These are phyloP conservation scores for Cryptosporidium canis DNA, from an alignment of 169 alveolate species.

Conservation along the genomic window DNA sequence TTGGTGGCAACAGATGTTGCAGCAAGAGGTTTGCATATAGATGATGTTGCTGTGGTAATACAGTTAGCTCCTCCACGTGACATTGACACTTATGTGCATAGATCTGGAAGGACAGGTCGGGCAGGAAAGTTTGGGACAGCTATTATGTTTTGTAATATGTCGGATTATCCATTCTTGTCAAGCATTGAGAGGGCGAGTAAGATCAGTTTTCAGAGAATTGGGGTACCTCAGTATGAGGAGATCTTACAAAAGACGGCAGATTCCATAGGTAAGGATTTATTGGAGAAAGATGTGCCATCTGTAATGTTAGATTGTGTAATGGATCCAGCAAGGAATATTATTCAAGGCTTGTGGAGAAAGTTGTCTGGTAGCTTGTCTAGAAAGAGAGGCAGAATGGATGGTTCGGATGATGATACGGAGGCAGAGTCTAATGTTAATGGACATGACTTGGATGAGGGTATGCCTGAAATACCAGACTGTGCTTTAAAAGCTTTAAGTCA, in stretches of 20 bases:
- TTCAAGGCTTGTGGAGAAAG: conserved; percentile 35
- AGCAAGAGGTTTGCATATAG: conserved; percentile 91
- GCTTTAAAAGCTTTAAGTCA: conserved; percentile 33
- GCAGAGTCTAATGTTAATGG: conserved; percentile 25
- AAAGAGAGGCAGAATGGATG: conserved; percentile 1
- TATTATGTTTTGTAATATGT: conserved; percentile 66
- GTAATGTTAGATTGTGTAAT: conserved; percentile 15
- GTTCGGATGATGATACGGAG: conserved; percentile 21
- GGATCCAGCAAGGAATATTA: conserved; percentile 41
- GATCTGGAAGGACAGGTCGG: conserved; percentile 91
- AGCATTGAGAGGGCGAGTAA: conserved; percentile 67
- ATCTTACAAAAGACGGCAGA: conserved; percentile 56
- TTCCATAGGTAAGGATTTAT: conserved; percentile 32
- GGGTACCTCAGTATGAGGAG: conserved; percentile 74
- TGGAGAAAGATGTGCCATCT: conserved; percentile 15
- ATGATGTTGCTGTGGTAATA: conserved; percentile 85
- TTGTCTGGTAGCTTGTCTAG: conserved; percentile 9
- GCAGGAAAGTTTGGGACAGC: conserved; percentile 86
- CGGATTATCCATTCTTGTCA: conserved; percentile 70
- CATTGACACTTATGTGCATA: conserved; percentile 85
- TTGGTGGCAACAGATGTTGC: conserved; percentile 93
- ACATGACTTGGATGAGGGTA: neutral
- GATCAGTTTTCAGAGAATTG: conserved; percentile 73
- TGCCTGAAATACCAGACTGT: conserved; percentile 53
- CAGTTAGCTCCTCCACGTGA: conserved; percentile 89